phyloP scores from a whole-genome alignment of 352 stramenopile species.

The Phytopythium helicoides region DNA sequence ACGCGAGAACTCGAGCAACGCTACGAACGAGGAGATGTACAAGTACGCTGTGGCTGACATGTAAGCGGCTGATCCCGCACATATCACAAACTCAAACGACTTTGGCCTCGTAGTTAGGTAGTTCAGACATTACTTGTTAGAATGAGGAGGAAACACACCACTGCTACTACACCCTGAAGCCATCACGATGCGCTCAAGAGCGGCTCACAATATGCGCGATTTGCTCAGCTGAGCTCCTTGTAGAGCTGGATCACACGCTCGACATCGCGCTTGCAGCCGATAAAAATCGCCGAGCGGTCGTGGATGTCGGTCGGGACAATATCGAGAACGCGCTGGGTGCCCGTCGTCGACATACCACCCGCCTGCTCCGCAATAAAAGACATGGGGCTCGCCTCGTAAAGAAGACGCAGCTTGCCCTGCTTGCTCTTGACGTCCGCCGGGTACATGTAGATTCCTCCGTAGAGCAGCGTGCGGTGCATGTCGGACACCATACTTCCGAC shows the following conservation, averaged over 20 bases:
- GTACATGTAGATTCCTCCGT: conserved; percentile 99
- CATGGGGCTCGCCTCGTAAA: conserved; percentile 99
- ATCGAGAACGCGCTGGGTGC: conserved; percentile 92
- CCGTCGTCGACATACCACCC: conserved; percentile 94
- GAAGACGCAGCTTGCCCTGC: conserved; percentile 94
- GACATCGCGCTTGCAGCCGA: conserved; percentile 91
- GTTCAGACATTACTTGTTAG: not conserved
- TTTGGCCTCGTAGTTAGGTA: not conserved
- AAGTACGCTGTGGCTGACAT: conserved; percentile 81
- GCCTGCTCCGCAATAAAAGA: conserved; percentile 98
- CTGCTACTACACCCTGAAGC: not conserved
- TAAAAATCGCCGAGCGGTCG: conserved; percentile 97
- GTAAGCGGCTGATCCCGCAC: conserved; percentile 26
- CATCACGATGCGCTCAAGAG: not conserved
- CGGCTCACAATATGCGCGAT: not conserved
- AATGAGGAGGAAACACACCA: not conserved
- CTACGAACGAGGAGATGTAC: conserved; percentile 72
- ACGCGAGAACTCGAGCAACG: conserved; percentile 60
- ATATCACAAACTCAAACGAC: not conserved
- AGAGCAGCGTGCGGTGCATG: conserved; percentile 98
- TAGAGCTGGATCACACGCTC: conserved; percentile 78
- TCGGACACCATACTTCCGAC: conserved; percentile 99
- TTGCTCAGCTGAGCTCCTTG: conserved; percentile 43
- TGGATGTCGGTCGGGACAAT: conserved; percentile 95
- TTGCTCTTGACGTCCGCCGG: conserved; percentile 93